Evolutionary conservation across 1,139 yeast species (phyloP).

Genomic region (Hyphopichia pseudoburtonii): DNA sequence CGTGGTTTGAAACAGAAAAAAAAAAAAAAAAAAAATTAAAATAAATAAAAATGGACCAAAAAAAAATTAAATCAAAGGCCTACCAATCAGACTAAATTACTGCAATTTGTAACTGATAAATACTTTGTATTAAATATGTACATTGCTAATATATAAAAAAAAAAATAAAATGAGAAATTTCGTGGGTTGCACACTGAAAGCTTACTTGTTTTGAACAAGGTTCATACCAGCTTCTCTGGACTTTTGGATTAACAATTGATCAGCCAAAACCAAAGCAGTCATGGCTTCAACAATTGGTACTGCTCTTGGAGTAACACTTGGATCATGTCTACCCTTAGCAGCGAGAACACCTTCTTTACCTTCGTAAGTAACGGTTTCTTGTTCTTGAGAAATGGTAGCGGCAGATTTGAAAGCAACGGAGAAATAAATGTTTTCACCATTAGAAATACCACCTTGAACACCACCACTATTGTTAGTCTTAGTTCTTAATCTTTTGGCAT

Average conservation of each 20-base stretch:
- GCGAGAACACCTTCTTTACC: constrained; percentile 86
- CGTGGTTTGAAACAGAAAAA: too few species aligned
- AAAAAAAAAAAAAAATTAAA: too few species aligned
- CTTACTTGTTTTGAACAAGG: constrained; percentile 12
- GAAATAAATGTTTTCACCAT: constrained; percentile 93
- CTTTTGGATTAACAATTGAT: constrained; percentile 80
- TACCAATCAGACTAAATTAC: too few species aligned
- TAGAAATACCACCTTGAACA: constrained; percentile 95
- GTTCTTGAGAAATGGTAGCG: constrained; percentile 94
- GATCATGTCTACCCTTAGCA: constrained; percentile 98
- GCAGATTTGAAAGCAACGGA: constrained; percentile 97
- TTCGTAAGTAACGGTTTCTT: constrained; percentile 80
- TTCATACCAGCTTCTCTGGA: constrained; percentile 59
- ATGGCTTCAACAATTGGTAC: constrained; percentile 97
- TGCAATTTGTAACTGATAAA: too few species aligned
- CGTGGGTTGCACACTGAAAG: neutral
- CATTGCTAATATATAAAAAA: too few species aligned
- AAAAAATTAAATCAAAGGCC: too few species aligned
- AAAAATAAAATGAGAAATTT: neutral
- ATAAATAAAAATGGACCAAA: too few species aligned
- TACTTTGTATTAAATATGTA: too few species aligned
- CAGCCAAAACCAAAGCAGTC: constrained; percentile 92
- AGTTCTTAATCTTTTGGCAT: constrained; percentile 67
- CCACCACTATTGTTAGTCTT: constrained; percentile 94
- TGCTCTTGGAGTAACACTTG: constrained; percentile 97